These are phyloP conservation scores for Cucurbita argyrosperma DNA, from an alignment of 306 rosid genomes.

Conservation along the genomic window DNA sequence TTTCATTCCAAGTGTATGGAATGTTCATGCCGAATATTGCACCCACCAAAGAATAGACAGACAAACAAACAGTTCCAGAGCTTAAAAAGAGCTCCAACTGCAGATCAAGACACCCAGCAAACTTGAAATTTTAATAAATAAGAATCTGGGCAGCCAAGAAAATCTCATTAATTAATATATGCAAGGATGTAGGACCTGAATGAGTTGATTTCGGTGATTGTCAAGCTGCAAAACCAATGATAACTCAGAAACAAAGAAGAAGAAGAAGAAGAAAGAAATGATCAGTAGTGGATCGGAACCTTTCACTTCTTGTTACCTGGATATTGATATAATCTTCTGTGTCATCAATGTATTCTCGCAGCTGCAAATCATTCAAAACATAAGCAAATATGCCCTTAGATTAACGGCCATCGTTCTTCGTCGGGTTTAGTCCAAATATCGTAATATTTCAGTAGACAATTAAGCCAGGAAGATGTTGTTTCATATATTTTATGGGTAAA, in stretches of 20 bases:
- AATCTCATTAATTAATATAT: neutral
- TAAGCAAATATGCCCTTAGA: neutral
- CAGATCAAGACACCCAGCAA: slow-evolving; percentile 7
- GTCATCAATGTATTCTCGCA: slow-evolving; percentile 69
- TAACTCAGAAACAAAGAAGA: neutral
- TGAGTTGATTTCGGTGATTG: slow-evolving; percentile 51
- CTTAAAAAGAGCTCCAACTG: slow-evolving; percentile 72
- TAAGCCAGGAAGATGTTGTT: neutral
- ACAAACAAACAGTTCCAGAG: slow-evolving; percentile 38
- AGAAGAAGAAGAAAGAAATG: neutral
- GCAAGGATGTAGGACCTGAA: slow-evolving; percentile 42
- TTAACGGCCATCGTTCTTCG: neutral
- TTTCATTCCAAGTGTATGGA: slow-evolving; percentile 34
- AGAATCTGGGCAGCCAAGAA: neutral
- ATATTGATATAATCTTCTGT: slow-evolving; percentile 88
- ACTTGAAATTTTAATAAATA: neutral
- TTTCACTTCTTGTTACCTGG: slow-evolving; percentile 29
- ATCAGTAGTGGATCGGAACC: neutral
- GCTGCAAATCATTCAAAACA: slow-evolving; percentile 25
- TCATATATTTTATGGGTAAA: neutral
- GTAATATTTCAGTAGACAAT: neutral
- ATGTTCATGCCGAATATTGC: slow-evolving; percentile 64
- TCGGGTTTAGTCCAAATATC: neutral
- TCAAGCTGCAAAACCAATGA: slow-evolving; percentile 42
- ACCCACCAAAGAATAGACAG: slow-evolving; percentile 42